Percentiles rank a stretch among this genome's conserved stretches.
Conservation (phyloP, 2,329 filamentous ascomycete genomes). For the Akanthomyces lecanii region DNA sequence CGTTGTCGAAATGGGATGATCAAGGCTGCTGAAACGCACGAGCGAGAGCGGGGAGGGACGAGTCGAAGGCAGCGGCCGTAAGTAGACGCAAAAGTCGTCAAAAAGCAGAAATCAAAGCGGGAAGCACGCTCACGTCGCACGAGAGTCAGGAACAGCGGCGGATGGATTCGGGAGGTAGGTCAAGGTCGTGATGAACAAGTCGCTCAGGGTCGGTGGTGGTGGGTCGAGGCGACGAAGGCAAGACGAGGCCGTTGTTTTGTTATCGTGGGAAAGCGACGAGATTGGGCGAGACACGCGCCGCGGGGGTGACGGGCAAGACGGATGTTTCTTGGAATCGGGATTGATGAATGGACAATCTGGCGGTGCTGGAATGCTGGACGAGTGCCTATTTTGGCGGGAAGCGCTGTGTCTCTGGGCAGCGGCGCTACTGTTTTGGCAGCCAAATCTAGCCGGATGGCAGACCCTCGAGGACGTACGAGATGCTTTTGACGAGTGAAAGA, state of each 20-base stretch:
- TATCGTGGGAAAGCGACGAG: neutral
- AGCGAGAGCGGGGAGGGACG: neutral
- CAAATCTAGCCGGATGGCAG: neutral
- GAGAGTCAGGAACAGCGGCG: neutral
- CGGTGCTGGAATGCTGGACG: slow-evolving; percentile 20
- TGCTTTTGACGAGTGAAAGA: neutral
- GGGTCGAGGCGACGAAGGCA: neutral
- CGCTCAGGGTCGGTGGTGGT: neutral
- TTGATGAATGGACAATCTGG: neutral
- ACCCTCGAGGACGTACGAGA: neutral
- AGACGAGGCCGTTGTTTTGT: slow-evolving; percentile 8
- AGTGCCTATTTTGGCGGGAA: neutral
- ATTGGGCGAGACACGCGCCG: slow-evolving; percentile 11
- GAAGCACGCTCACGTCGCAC: neutral
- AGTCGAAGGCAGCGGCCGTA: neutral
- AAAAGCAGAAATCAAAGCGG: neutral
- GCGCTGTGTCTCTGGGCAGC: neutral
- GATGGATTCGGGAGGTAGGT: neutral
- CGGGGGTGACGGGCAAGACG: neutral
- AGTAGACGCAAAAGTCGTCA: neutral
- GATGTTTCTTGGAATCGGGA: neutral
- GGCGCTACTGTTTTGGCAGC: neutral
- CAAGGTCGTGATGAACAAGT: neutral
- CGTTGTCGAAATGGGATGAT: neutral
- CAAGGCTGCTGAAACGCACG: neutral